A percentile compares a stretch with the other conserved stretches of the same genome.
phyloP scores from a whole-genome alignment of 2,329 filamentous ascomycete species.

The Xylariales sp. region DNA sequence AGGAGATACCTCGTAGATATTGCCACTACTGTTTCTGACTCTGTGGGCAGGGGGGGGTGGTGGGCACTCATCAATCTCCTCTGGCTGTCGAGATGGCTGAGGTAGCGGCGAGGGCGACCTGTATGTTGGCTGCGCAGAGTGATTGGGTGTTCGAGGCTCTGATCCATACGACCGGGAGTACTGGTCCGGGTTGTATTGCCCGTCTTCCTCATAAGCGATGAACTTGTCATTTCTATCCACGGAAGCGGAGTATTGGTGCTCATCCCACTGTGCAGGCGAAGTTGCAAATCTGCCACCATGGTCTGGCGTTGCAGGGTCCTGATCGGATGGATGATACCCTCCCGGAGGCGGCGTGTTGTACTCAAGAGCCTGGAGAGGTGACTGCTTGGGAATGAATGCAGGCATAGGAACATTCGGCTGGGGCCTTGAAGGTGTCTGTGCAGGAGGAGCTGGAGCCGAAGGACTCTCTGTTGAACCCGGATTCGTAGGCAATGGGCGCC shows the following conservation, averaged over 20 bases:
- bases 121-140: slow-evolving; percentile 13
- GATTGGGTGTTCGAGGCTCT: slow-evolving; percentile 16
- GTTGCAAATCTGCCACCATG: slow-evolving; percentile 24
- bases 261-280: slow-evolving; percentile 35
- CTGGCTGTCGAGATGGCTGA: slow-evolving; percentile 23
- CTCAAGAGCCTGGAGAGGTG: slow-evolving; percentile 49
- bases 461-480: slow-evolving; percentile 56
- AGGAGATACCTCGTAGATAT: slow-evolving; percentile 34
- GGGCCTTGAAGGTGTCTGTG: slow-evolving; percentile 43
- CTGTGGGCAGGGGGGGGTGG: slow-evolving; percentile 55
- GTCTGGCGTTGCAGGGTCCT: slow-evolving; percentile 27
- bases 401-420: slow-evolving; percentile 36
- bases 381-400: slow-evolving; percentile 43
- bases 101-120: slow-evolving; percentile 14
- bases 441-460: slow-evolving; percentile 28
- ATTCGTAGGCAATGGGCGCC: slow-evolving; percentile 78
- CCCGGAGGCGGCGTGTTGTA: slow-evolving; percentile 37
- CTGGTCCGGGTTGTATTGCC: slow-evolving; percentile 27
- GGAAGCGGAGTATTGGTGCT: slow-evolving; percentile 22
- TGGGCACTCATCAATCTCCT: slow-evolving; percentile 40
- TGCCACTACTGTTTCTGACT: slow-evolving; percentile 39
- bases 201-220: slow-evolving; percentile 19
- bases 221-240: slow-evolving; percentile 18
- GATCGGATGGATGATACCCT: slow-evolving; percentile 29
- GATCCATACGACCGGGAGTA: slow-evolving; percentile 23